A percentile compares a stretch with the other conserved stretches of the same genome.
Evolutionary conservation across 2,329 filamentous ascomycete genomes (phyloP).

Genomic region (Fusarium tricinctum): DNA sequence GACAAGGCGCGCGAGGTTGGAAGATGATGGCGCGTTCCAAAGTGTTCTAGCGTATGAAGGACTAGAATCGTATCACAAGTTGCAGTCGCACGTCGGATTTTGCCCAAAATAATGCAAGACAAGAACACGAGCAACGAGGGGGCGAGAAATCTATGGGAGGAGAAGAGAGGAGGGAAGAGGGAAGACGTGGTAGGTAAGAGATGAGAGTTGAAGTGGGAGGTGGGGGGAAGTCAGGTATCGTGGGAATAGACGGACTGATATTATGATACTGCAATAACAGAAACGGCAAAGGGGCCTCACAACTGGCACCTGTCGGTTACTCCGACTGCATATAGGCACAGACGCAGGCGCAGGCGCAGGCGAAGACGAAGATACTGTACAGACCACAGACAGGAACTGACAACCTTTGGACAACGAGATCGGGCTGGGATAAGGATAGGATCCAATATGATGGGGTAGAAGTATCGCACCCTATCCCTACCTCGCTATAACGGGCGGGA

Average conservation of each 20-base stretch:
- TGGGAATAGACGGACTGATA: slow-evolving; percentile 29
- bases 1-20: slow-evolving; percentile 36
- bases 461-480: slow-evolving; percentile 30
- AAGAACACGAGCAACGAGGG: slow-evolving; percentile 26
- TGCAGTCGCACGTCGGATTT: slow-evolving; percentile 38
- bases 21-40: slow-evolving; percentile 36
- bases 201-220: slow-evolving; percentile 36
- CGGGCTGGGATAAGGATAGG: slow-evolving; percentile 44
- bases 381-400: slow-evolving; percentile 21
- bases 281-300: slow-evolving; percentile 39
- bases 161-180: slow-evolving; percentile 33
- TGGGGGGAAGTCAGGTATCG: slow-evolving; percentile 35
- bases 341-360: slow-evolving; percentile 26
- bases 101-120: slow-evolving; percentile 22
- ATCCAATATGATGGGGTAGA: slow-evolving; percentile 45
- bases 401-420: slow-evolving; percentile 34
- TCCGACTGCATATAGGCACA: slow-evolving; percentile 36
- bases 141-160: slow-evolving; percentile 28
- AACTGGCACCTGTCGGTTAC: slow-evolving; percentile 41
- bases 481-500: slow-evolving; percentile 36
- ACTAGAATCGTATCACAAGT: slow-evolving; percentile 38
- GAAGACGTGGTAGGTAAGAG: slow-evolving; percentile 28
- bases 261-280: slow-evolving; percentile 33
- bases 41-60: slow-evolving; percentile 29
- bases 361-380: background rate